Evolutionary conservation across 2,329 filamentous ascomycete genomes (phyloP), one percentile per base, ranked within the genome.

Genomic region (Xylogone sp.): DNA sequence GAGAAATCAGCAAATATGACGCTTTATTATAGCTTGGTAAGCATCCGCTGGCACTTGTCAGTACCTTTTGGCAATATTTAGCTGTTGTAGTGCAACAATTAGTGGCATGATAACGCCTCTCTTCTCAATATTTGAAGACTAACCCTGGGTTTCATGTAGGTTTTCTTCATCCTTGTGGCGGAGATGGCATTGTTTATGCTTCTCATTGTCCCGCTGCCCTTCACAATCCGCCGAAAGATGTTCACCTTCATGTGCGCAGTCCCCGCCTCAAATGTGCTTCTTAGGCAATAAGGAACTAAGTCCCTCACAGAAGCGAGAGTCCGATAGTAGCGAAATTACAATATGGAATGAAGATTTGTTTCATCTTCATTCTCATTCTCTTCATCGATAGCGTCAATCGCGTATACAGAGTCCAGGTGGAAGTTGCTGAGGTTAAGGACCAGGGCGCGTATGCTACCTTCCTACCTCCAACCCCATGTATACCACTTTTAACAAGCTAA

Each of bases 311-410:
- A 53, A 59, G 56, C 56, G 62, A 67, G 49, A 65, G 63, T 54
- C 63, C 79, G 0, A 55, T 85, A 48, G 81, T 99, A 53, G 94
- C 92, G 42, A 97, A 97, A 71, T 71, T 97, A 59, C 93, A 97
- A 77, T 97, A 99, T 77, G 93, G 91, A 65, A 81, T 99, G 75
- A 97, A 97, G 82, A 99, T 99, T 52, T 96, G 91, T 2, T 99
- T 99, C 69, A 93, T 99, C 68, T 99, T 99, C 76, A 97, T 99
- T 66, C 79, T 97, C 53, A 96, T 99, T 59, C 86, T 99, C 59
- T 99, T 99, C 75, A 83, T 97, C 65, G 94, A 99, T 75, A 96
- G 91, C 68, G 92, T 97, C 71, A 86, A 86, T 67, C 90, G 94
- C 59, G 94, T 99, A 66, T 99, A 97, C 73, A 89, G 94, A 56